Evolutionary conservation across 176 grass and related monocot species (phyloP), one percentile per base, ranked within the genome.

Genomic region (Cenchrus purpureus): DNA sequence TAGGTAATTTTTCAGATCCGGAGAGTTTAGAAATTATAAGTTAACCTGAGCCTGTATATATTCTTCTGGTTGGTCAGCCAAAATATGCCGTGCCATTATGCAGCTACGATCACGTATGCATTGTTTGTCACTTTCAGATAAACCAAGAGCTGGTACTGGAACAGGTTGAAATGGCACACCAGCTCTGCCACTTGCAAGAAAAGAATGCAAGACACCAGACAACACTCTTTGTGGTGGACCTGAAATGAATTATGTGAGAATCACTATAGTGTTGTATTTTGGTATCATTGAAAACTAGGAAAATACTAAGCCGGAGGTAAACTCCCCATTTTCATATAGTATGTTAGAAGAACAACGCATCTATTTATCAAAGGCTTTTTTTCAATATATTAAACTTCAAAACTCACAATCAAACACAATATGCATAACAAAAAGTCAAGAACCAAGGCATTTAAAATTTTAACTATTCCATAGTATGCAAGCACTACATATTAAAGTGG

Each of bases 71-170:
- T 99, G 92, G 82, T 99, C 97, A 73, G 91, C 86, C 88, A 96
- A 96, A 86, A 99, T 91, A 87, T 99, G 97, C 5, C 86, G 86
- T 76, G 97, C 97, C 93, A 99, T 94, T 89, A 99, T 99, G 86
- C 94, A 99, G 88, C 94, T 99, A 64, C 97, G 87, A 82, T 99
- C 97, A 86, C 91, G 91, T 84, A 99, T 99, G 58, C 97, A 92
- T 81, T 91, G 90, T 53, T 99, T 96, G 88, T 99, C 97, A 49
- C 84, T 87, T 96, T 99, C 91, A 77, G 97, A 99, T 85, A 99
- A 91, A 77, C 97, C 97, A 82, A 99, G 97, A 69, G 91, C 87
- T 81, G 97, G 97, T 77, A 99, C 73, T 44, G 94, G 89, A 71
- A 90, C 82, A 78, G 97, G 97, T 83, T 82, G 90, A 89, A 99